Percentiles rank a stretch among this genome's conserved stretches.
Conservation (phyloP, 352 stramenopile genomes). For the Phytophthora pinifolia region DNA sequence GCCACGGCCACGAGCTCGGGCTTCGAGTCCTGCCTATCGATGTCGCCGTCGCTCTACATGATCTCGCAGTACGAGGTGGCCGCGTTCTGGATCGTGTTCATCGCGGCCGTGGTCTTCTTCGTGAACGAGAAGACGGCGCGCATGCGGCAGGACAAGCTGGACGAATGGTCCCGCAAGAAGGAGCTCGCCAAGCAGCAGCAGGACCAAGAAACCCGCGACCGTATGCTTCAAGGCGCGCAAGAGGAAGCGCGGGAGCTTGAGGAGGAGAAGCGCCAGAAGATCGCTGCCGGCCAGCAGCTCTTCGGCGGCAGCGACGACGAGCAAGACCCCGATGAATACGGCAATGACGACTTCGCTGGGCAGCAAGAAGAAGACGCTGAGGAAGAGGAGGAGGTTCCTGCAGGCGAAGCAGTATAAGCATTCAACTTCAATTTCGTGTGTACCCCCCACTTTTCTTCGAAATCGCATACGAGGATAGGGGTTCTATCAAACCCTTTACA, state of each 20-base stretch:
- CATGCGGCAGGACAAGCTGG: conserved; percentile 42
- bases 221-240: conserved; percentile 32
- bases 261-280: conserved; percentile 43
- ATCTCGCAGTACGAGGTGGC: conserved; percentile 73
- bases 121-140: conserved; percentile 48
- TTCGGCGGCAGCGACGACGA: conserved; percentile 42
- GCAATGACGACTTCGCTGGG: conserved; percentile 2
- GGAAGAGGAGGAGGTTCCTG: conserved; percentile 21
- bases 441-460: background rate
- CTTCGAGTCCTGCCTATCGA: conserved; percentile 70
- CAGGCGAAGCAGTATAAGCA: conserved; percentile 8
- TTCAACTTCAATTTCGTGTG: conserved; percentile 21
- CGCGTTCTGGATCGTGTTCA: conserved; percentile 63
- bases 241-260: conserved; percentile 42
- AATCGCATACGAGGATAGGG: conserved; percentile 16
- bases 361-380: conserved; percentile 9
- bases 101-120: conserved; percentile 47
- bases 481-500: conserved; percentile 9
- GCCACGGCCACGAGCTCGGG: conserved; percentile 56
- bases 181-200: conserved; percentile 31
- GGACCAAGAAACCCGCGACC: conserved; percentile 36
- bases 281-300: conserved; percentile 42
- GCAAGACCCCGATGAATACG: conserved; percentile 30
- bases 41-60: conserved; percentile 64
- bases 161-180: conserved; percentile 29